Base-by-base conservation (phyloP, 257 asterid genomes). In the Fraxinus pennsylvanica region DNA sequence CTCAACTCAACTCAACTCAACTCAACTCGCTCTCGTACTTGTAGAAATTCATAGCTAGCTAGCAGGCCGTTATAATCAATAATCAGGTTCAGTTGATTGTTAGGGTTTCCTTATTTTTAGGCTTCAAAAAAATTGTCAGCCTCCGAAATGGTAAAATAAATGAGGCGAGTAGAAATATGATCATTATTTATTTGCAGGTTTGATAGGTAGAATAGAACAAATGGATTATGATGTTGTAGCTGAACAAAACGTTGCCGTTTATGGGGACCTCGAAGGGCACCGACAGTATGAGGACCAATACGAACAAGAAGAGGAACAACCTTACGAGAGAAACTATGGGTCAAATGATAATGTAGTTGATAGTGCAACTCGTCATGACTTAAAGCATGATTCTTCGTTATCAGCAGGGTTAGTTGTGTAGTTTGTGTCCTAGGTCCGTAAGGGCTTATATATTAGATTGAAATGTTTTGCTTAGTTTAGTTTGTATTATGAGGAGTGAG, bases 391-490 rank as follows among this genome's bases (percentile, higher is more conserved):
- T 89, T 92, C 97, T 72, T 91, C 97, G 67, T 91, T 97, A 86
- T 89, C 95, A 75, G 96, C 97, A 87, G 97, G 99, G 99, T 95
- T 95, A 95, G 99, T 94, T 89, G 89, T 88, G 90, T 79, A 88
- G 92, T 72, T 86, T 89, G 87, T 83, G 87, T 82, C 75, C 52
- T 79, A 78, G 87, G 89, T 82, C 83, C 79, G 72, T 88, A 73
- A 73, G 74, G 74, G 71, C 78, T 77, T 68, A 65, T 39, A 59
- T 84, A 66, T 78, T 81, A 86, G 85, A 82, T 86, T 84, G 73
- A 61, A 78, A 78, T 85, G 81, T 72, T 83, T 77, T 83, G 81
- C 35, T 86, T 82, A 76, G 87, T 76, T 85, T 82, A 80, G 86
- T 72, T 79, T 84, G 22, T 86, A 75, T 78, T 80, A 76, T 81